Base-by-base conservation (phyloP, 179 eudicot species). In the Drosera spatulata region DNA sequence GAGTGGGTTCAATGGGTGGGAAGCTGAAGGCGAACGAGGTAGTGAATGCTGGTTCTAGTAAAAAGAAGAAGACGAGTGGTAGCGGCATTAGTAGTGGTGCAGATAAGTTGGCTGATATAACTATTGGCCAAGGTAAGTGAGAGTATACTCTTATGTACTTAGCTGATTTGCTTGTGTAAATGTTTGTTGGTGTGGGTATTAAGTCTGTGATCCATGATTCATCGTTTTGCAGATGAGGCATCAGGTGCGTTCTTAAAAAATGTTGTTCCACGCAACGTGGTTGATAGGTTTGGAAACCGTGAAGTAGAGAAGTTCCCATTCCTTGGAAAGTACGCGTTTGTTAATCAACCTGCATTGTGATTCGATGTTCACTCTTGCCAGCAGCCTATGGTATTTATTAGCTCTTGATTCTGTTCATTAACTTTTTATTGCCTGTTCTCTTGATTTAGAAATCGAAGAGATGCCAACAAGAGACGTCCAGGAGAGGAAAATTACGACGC, bases 401-500 rank as follows among this genome's bases (percentile, higher is more conserved):
- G 33, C 33, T 22, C 33, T 22, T 22, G 33, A 22, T 22, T 22
- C 33, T 22, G 33, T 22, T 22, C 0, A 22, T 22, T 22, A 22
- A 22, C 33, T 22, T 45, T 7, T 7, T 53, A 51, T 61, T 12
- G 11, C 43, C 2, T 39, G 50, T 55, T 15, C 50, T 66, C 41
- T 42, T 69, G 60, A 50, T 47, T 47, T 70, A 93, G 99, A 62
- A 70, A 77, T 62, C 95, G 95, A 5, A 84, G 72, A 61, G 99
- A 93, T 78, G 86, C 84, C 62, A 81, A 77, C 11, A 79, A 64
- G 68, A 79, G 94, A 73, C 77, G 69, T 39, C 95, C 93, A 7
- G 79, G 83, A 52, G 96, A 89, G 75, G 71, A 66, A 41, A 70
- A 84, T 73, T 93, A 86, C 77, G 95, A 89, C 68, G 78, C 89